Evolutionary conservation across 345 rosid species (phyloP), one percentile per base, ranked within the genome.

Genomic region (Linum tenue): DNA sequence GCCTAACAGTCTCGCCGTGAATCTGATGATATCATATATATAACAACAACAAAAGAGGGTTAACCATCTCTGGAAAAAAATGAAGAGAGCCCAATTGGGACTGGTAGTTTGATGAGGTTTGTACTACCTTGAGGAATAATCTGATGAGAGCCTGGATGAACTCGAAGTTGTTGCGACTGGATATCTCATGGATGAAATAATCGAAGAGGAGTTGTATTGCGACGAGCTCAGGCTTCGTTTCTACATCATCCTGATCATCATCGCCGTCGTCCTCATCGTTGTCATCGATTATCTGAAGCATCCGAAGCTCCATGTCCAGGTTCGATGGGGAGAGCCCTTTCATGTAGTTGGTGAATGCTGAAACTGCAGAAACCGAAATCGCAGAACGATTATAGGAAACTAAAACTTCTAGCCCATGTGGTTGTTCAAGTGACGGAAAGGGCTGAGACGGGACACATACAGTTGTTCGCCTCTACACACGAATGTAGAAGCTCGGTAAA

Each of bases 221-320:
- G 63, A 77, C 73, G 67, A 87, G 79, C 87, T 87, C 92, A 3
- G 84, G 77, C 76, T 87, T 84, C 66, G 76, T 69, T 57, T 81
- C 89, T 41, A 80, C 74, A 53, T 86, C 96, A 72, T 90, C 75
- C 67, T 75, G 70, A 61, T 70, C 81, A 15, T 74, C 84, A 2
- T 57, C 60, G 31, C 31, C 31, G 2, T 57, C 60, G 4, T 44
- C 11, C 11, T 48, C 53, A 10, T 48, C 14, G 53, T 6, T 3
- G 53, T 90, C 89, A 65, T 94, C 96, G 71, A 94, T 81, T 36
- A 94, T 88, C 71, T 94, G 92, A 83, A 94, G 89, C 91, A 94
- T 76, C 53, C 96, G 78, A 61, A 94, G 85, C 73, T 94, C 97
- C 82, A 88, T 69, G 62, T 94, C 97, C 76, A 94, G 76, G 63